phyloP scores from a whole-genome alignment of 2,329 filamentous ascomycete genomes.

The Cercospora brassicicola region DNA sequence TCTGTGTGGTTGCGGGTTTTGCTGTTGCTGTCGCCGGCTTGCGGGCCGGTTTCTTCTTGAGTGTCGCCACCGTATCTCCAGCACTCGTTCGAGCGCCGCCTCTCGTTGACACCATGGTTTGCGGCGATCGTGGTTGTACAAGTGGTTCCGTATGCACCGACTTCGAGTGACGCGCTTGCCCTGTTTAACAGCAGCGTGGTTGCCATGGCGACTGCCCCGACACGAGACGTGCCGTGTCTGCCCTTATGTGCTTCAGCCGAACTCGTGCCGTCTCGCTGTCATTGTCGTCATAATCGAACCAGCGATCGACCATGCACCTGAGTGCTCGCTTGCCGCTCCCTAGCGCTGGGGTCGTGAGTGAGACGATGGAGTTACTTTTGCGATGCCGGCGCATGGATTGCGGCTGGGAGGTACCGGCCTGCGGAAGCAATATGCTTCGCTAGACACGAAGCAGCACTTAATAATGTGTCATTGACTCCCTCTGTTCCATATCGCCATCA shows the following conservation, averaged over 20 bases:
- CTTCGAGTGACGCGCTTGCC: neutral
- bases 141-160: neutral
- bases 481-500: neutral
- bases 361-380: neutral
- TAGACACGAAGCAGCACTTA: neutral
- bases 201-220: neutral
- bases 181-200: neutral
- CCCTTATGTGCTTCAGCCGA: neutral
- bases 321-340: neutral
- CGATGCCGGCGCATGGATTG: neutral
- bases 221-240: too few species aligned
- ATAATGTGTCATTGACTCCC: neutral
- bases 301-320: neutral
- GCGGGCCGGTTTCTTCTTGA: constrained; percentile 41
- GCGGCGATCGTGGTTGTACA: constrained; percentile 9
- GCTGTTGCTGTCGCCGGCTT: constrained; percentile 30
- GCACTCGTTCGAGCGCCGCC: constrained; percentile 32
- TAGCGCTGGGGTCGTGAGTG: neutral
- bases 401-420: neutral
- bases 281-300: neutral
- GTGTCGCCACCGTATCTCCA: constrained; percentile 21
- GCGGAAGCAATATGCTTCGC: neutral
- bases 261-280: neutral
- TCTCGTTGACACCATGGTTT: constrained; percentile 41
- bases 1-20: constrained; percentile 15